A percentile compares a stretch with the other conserved stretches of the same genome.
Evolutionary conservation across 345 rosid genomes (phyloP).

Genomic region (Anacardium occidentale): DNA sequence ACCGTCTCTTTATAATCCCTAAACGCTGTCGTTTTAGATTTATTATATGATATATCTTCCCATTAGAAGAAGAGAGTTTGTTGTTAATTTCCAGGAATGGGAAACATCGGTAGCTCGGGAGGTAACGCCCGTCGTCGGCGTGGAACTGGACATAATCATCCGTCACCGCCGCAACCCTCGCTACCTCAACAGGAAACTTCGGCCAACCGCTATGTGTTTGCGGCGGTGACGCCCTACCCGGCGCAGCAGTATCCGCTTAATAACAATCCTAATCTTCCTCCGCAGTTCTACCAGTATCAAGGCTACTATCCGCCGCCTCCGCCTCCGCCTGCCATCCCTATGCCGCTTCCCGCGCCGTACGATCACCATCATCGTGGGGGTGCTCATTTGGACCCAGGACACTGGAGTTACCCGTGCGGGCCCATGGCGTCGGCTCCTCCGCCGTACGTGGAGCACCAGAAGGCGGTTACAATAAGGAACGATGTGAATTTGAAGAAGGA

Average conservation of each 20-base stretch:
- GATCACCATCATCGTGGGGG: conserved; percentile 58
- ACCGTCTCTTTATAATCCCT: background rate
- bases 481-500: conserved; percentile 88
- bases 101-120: conserved; percentile 62
- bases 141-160: conserved; percentile 45
- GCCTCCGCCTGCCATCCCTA: conserved; percentile 48
- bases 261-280: conserved; percentile 45
- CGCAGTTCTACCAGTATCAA: conserved; percentile 61
- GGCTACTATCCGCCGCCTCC: conserved; percentile 61
- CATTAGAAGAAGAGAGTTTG: background rate
- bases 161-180: conserved; percentile 48
- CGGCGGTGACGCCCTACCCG: conserved; percentile 90
- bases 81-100: conserved; percentile 36
- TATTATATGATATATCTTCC: background rate
- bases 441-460: conserved; percentile 78
- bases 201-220: conserved; percentile 70
- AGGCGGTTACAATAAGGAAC: conserved; percentile 70
- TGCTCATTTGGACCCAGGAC: conserved; percentile 37
- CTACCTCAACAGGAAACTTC: conserved; percentile 68
- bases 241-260: conserved; percentile 59
- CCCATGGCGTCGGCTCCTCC: conserved; percentile 41
- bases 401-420: conserved; percentile 45
- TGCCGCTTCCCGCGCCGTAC: conserved; percentile 60
- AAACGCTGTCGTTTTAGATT: background rate
- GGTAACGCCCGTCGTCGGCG: conserved; percentile 53